Percentiles rank a stretch among this genome's conserved stretches.
phyloP scores from a whole-genome alignment of 2,329 filamentous ascomycete species.

The Beauveria rudraprayagi region DNA sequence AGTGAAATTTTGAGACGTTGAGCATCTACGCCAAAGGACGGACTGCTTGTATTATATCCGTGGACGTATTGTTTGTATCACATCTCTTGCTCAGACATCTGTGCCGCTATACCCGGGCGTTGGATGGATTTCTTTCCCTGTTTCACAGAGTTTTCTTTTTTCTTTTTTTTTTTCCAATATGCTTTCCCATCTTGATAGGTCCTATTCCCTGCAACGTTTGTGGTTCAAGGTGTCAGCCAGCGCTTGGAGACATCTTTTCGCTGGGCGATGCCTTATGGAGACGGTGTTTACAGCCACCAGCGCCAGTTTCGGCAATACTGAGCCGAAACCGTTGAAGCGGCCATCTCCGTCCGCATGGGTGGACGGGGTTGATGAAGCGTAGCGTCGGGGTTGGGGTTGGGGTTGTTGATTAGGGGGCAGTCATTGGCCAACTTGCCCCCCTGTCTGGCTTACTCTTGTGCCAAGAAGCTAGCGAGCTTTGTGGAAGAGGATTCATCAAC shows the following conservation, averaged over 20 bases:
- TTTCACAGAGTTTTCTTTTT: background rate
- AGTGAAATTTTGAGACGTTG: too few species aligned
- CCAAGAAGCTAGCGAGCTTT: background rate
- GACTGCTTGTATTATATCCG: too few species aligned
- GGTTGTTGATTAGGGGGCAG: too few species aligned
- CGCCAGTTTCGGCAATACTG: background rate
- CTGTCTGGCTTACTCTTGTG: background rate
- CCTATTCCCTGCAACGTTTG: background rate
- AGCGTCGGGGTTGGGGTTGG: background rate
- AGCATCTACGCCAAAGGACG: too few species aligned
- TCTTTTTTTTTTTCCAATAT: too few species aligned
- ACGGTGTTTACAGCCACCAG: conserved; percentile 3
- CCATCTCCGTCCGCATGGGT: background rate
- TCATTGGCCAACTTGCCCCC: background rate
- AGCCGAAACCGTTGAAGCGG: background rate
- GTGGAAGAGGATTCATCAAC: background rate
- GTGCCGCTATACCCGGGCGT: background rate
- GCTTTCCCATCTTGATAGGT: background rate
- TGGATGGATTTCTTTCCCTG: background rate
- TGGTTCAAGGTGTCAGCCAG: background rate
- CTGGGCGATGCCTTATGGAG: background rate
- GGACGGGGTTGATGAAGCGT: background rate
- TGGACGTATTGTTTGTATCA: background rate
- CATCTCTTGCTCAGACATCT: background rate
- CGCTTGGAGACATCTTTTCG: background rate